Percentiles rank a stretch among this genome's conserved stretches.
Conservation (phyloP, 139 green algal genomes). For the Chlorella ohadii region DNA sequence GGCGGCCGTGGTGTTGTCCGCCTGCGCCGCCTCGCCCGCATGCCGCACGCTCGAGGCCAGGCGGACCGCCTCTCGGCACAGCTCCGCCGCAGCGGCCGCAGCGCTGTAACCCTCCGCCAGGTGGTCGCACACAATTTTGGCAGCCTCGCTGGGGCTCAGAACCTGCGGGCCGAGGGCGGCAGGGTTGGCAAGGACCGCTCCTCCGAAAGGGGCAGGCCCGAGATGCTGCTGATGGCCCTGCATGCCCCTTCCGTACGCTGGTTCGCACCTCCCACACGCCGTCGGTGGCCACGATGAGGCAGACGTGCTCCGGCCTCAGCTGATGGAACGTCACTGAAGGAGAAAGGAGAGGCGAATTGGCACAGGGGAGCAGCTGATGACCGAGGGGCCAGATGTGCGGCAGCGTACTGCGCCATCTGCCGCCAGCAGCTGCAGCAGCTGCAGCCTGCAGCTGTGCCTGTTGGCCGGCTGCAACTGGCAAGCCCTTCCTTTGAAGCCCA, state of each 20-base stretch:
- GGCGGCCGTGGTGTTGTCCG: conserved; percentile 60
- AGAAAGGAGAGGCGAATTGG: too few relatives aligned
- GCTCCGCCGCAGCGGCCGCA: conserved; percentile 44
- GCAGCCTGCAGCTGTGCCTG: too few relatives aligned
- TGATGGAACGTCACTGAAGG: conserved; percentile 31
- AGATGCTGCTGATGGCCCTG: too few relatives aligned
- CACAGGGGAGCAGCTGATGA: too few relatives aligned
- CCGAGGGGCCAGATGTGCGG: too few relatives aligned
- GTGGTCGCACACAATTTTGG: conserved; percentile 61
- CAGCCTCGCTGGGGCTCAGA: conserved; percentile 44
- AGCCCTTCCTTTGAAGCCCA: too few relatives aligned
- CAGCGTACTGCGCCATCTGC: too few relatives aligned
- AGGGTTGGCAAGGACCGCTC: too few relatives aligned
- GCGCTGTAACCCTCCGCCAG: conserved; percentile 48
- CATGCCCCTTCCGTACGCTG: too few relatives aligned
- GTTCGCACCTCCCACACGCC: conserved; percentile 76
- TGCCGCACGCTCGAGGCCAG: conserved; percentile 16
- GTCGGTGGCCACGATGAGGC: conserved; percentile 70
- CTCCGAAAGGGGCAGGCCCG: too few relatives aligned
- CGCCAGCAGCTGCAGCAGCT: too few relatives aligned
- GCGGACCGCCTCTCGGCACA: conserved; percentile 50
- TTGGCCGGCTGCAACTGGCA: too few relatives aligned
- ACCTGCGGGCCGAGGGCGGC: background rate
- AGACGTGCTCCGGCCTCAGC: conserved; percentile 51
- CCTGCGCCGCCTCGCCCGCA: conserved; percentile 7